Conservation (phyloP, 2,329 filamentous ascomycete species). For the Ophiosphaerella narmari region DNA sequence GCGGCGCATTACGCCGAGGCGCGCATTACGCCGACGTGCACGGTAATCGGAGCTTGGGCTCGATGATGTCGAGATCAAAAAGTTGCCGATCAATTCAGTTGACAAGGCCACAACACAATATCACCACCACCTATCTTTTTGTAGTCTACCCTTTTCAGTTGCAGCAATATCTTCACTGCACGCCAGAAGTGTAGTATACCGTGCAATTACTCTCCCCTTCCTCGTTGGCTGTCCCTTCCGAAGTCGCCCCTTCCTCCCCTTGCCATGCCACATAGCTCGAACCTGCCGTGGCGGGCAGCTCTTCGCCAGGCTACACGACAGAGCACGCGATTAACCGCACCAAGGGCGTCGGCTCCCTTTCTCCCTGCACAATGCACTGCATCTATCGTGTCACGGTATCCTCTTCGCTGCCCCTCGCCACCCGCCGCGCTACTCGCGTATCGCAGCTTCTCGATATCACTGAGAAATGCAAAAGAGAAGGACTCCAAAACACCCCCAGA, state of each 20-base stretch:
- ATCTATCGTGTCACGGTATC: constrained; percentile 27
- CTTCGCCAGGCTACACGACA: constrained; percentile 56
- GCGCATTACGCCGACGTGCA: no score
- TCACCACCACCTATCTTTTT: constrained; percentile 1
- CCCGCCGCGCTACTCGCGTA: constrained; percentile 39
- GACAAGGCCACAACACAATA: constrained; percentile 16
- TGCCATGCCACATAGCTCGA: constrained; percentile 66
- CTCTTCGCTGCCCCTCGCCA: constrained; percentile 31
- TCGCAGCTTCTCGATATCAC: constrained; percentile 48
- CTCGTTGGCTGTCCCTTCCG: constrained; percentile 3
- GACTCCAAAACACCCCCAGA: constrained; percentile 53
- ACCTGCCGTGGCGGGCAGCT: constrained; percentile 67
- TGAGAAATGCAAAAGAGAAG: constrained; percentile 61
- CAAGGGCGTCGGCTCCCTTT: constrained; percentile 28
- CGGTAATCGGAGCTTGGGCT: constrained; percentile 26
- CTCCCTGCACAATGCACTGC: constrained; percentile 40
- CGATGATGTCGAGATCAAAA: constrained; percentile 30
- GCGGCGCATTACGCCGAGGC: no score
- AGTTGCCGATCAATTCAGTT: constrained; percentile 24
- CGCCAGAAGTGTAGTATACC: constrained; percentile 9
- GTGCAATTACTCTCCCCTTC: constrained; percentile 3
- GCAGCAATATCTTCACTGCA: constrained; percentile 5
- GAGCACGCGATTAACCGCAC: constrained; percentile 39
- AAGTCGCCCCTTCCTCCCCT: constrained; percentile 12
- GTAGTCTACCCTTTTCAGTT: constrained; percentile 13